These are phyloP conservation scores for Iris pallida DNA, from an alignment of 116 monocot genomes.

Conservation along the genomic window DNA sequence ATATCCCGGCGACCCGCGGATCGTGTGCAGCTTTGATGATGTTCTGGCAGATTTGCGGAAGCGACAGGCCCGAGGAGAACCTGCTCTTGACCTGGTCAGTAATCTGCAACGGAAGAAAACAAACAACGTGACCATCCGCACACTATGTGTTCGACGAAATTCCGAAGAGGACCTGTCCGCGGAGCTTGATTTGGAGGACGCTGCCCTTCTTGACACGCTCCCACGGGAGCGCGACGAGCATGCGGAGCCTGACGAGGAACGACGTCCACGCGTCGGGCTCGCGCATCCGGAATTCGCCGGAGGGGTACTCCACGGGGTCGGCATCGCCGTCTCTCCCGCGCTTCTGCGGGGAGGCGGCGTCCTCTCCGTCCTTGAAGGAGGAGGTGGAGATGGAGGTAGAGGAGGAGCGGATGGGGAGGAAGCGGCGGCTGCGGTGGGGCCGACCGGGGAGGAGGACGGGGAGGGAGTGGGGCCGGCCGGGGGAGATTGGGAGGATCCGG, in stretches of 20 bases:
- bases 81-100: slow-evolving; percentile 67
- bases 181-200: slow-evolving; percentile 77
- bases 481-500: slow-evolving; percentile 14
- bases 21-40: slow-evolving; percentile 88
- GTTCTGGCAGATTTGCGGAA: slow-evolving; percentile 94
- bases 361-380: background rate
- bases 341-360: background rate
- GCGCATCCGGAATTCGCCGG: slow-evolving; percentile 69
- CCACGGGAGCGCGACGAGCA: slow-evolving; percentile 88
- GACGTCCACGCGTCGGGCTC: slow-evolving; percentile 54
- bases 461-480: slow-evolving; percentile 10
- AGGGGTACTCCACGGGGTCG: slow-evolving; percentile 34
- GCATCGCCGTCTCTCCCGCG: too few species aligned
- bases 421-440: slow-evolving; percentile 5
- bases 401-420: slow-evolving; percentile 21
- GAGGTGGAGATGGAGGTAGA: slow-evolving; percentile 27
- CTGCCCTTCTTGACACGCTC: slow-evolving; percentile 86
- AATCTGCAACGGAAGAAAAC: slow-evolving; percentile 39
- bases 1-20: slow-evolving; percentile 86
- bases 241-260: slow-evolving; percentile 56
- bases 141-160: background rate
- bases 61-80: slow-evolving; percentile 66
- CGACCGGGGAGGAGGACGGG: background rate
- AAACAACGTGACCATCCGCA: background rate
- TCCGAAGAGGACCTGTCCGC: slow-evolving; percentile 46